Conservation (phyloP, 1,284 basidiomycete genomes). For the Cryptococcus sp. region DNA sequence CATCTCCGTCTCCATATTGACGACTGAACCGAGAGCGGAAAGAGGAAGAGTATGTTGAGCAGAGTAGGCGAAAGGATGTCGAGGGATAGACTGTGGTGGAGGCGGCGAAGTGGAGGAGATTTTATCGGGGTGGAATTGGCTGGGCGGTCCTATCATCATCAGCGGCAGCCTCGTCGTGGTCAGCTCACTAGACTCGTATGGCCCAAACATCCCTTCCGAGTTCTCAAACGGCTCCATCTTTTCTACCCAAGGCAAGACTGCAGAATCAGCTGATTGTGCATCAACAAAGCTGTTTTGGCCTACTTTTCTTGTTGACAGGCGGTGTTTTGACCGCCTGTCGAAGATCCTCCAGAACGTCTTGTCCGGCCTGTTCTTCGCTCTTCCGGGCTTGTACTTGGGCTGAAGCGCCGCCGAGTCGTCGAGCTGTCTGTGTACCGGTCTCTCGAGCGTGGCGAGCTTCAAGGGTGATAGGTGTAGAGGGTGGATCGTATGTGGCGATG, state of each 20-base stretch:
- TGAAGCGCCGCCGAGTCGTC: background rate
- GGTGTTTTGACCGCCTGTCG: conserved; percentile 10
- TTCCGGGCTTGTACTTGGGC: background rate
- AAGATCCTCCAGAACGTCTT: background rate
- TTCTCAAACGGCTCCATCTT: conserved; percentile 16
- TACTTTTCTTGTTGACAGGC: conserved; percentile 23
- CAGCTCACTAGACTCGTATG: conserved; percentile 34
- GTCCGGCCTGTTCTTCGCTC: background rate
- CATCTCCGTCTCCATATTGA: conserved; percentile 5
- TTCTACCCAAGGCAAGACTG: conserved; percentile 38
- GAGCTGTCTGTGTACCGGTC: conserved; percentile 1
- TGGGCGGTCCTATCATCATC: conserved; percentile 15
- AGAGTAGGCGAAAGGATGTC: conserved; percentile 31
- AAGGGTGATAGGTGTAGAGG: conserved; percentile 18
- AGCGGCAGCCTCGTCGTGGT: no score
- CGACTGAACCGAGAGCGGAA: conserved; percentile 16
- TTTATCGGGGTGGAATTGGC: conserved; percentile 19
- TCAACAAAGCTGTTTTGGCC: conserved; percentile 2
- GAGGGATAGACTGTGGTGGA: no score
- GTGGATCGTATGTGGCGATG: conserved; percentile 27
- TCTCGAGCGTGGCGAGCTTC: conserved; percentile 1
- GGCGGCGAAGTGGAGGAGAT: conserved; percentile 7
- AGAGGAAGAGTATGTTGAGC: conserved; percentile 19
- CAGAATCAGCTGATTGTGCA: no score
- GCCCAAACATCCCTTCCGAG: conserved; percentile 39